A percentile compares a stretch with the other conserved stretches of the same genome.
These are phyloP conservation scores for Westerdykella sp. DNA, from an alignment of 2,329 filamentous ascomycete genomes.

Conservation along the genomic window DNA sequence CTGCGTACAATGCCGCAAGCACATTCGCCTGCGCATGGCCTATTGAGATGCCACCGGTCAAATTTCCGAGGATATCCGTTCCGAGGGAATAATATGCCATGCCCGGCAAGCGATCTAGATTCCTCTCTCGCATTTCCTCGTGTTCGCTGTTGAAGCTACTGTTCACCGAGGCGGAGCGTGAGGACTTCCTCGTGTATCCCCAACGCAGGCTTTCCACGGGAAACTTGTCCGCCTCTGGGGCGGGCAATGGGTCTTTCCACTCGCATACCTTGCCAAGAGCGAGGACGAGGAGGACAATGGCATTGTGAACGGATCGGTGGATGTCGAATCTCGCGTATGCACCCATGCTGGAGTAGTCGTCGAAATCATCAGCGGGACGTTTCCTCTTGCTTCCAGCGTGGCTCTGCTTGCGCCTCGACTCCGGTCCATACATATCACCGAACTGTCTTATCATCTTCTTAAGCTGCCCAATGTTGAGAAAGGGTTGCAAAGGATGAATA, in stretches of 20 bases:
- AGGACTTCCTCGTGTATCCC: slow-evolving; percentile 29
- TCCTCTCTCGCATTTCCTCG: slow-evolving; percentile 42
- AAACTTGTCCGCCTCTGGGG: slow-evolving; percentile 48
- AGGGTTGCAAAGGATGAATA: slow-evolving; percentile 60
- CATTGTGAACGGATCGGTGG: slow-evolving; percentile 50
- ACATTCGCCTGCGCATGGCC: slow-evolving; percentile 80
- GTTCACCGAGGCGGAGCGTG: slow-evolving; percentile 31
- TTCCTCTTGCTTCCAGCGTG: slow-evolving; percentile 31
- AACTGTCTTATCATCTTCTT: slow-evolving; percentile 48
- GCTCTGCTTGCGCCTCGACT: slow-evolving; percentile 18
- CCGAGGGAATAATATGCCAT: slow-evolving; percentile 85
- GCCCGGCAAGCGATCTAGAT: slow-evolving; percentile 81
- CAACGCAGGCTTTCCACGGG: slow-evolving; percentile 13
- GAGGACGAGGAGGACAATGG: slow-evolving; percentile 73
- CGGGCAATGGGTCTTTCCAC: slow-evolving; percentile 46
- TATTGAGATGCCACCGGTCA: slow-evolving; percentile 71
- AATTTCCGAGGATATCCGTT: slow-evolving; percentile 76
- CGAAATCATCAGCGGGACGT: slow-evolving; percentile 24
- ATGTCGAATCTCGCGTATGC: slow-evolving; percentile 12
- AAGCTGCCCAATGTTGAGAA: slow-evolving; percentile 52
- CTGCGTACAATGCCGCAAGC: slow-evolving; percentile 80
- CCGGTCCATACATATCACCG: slow-evolving; percentile 29
- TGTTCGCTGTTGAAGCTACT: slow-evolving; percentile 16
- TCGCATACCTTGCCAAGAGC: slow-evolving; percentile 80
- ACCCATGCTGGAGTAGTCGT: slow-evolving; percentile 16